Conservation (phyloP, 352 stramenopile species). For the Elongisporangium senticosum region DNA sequence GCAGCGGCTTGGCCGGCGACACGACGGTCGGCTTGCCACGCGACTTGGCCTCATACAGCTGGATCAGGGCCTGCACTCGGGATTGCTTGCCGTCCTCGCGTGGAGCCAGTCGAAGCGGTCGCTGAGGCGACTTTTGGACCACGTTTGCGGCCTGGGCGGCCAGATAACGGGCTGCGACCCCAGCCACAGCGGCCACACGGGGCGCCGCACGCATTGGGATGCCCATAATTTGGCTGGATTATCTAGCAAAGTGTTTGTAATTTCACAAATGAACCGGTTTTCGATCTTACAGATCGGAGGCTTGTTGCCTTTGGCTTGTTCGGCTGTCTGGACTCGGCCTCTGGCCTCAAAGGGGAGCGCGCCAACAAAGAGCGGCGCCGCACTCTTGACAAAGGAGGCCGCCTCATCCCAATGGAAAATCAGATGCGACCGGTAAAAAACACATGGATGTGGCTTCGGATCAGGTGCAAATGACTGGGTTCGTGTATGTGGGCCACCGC, state of each 20-base stretch:
- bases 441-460: background rate
- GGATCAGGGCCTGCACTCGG: background rate
- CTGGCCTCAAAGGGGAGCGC: background rate
- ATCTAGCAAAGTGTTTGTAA: background rate
- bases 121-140: background rate
- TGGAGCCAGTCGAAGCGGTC: background rate
- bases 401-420: background rate
- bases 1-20: background rate
- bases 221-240: background rate
- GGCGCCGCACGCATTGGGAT: background rate
- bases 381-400: background rate
- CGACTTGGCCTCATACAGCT: background rate
- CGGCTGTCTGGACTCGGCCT: background rate
- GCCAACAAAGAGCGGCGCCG: background rate
- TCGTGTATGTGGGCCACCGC: background rate
- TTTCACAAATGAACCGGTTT: background rate
- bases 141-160: background rate
- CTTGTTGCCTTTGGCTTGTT: background rate
- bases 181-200: background rate
- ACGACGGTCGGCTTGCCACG: slow-evolving; percentile 2
- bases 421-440: background rate
- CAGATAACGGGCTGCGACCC: background rate
- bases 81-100: background rate
- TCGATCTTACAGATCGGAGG: background rate
- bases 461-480: background rate